A percentile compares a stretch with the other conserved stretches of the same genome.
phyloP scores from a whole-genome alignment of 441 rosid species.

The Rhodomyrtus psidioides region DNA sequence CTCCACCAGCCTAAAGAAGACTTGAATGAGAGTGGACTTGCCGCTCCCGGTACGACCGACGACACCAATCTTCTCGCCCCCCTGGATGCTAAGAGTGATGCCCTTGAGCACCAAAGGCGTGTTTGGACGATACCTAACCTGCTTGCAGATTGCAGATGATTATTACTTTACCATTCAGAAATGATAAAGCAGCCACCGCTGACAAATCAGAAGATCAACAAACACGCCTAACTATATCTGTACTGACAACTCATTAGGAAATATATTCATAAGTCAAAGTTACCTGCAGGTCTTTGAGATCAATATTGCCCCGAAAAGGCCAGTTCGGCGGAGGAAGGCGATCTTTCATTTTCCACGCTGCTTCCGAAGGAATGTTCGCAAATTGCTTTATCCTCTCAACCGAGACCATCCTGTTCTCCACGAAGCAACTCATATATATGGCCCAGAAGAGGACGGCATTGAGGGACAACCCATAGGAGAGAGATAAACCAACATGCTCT shows the following conservation, averaged over 20 bases:
- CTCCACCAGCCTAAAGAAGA: constrained; percentile 83
- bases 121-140: constrained; percentile 84
- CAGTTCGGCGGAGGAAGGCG: constrained; percentile 63
- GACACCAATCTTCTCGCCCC: constrained; percentile 85
- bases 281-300: constrained; percentile 71
- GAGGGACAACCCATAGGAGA: constrained; percentile 85
- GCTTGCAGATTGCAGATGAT: not conserved
- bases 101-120: constrained; percentile 88
- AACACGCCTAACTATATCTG: not conserved
- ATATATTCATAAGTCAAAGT: not conserved
- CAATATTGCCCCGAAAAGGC: constrained; percentile 70
- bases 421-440: constrained; percentile 71
- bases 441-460: constrained; percentile 77
- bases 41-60: constrained; percentile 98
- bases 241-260: not conserved
- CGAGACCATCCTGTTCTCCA: constrained; percentile 90
- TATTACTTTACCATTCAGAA: not conserved
- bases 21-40: constrained; percentile 87
- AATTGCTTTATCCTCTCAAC: constrained; percentile 91
- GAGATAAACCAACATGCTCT: constrained; percentile 90
- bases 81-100: constrained; percentile 60
- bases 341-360: constrained; percentile 63
- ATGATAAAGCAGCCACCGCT: not conserved
- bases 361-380: constrained; percentile 68
- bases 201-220: not conserved